Evolutionary conservation across 768 basidiomycete genomes (phyloP), one percentile per base, ranked within the genome.

Genomic region (Rhodotorula graminis): DNA sequence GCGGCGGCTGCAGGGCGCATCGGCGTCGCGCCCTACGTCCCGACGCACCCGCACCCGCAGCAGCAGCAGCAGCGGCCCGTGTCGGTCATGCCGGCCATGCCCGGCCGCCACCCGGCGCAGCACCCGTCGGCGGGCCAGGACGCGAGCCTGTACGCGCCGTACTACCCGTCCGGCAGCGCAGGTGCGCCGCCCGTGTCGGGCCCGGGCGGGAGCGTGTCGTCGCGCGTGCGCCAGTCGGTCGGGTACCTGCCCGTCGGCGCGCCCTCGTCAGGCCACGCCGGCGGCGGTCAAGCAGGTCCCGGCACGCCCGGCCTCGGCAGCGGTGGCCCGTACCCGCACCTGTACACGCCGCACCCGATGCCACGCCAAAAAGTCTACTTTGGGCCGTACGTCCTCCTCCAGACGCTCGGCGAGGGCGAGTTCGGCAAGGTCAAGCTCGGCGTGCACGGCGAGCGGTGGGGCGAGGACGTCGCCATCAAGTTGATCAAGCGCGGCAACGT

Each of bases 341-440:
- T 76, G 25, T 76, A 76, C 74, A 73, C 61, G 23, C 75, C 71
- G 29, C 75, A 76, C 64, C 72, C 66, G 65, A 71, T 76, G 66
- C 75, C 75, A 42, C 52, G 81, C 57, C 80, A 80, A 31, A 80
- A 82, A 74, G 79, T 83, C 67, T 81, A 80, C 60, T 98, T 99
- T 77, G 96, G 96, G 0, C 93, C 94, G 0, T 99, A 99, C 81
- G 84, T 98, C 18, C 85, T 98, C 52, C 84, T 99, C 27, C 94
- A 98, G 81, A 98, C 96, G 0, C 85, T 99, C 29, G 96, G 96
- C 58, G 95, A 99, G 82, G 95, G 95, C 76, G 95, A 98, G 83
- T 97, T 97, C 79, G 94, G 93, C 59, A 98, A 98, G 81, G 94
- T 98, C 83, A 98, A 97, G 81, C 87, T 98, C n/a, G 95, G 95